A percentile compares a stretch with the other conserved stretches of the same genome.
Conservation (phyloP, 768 basidiomycete genomes). For the Lanmaoa pseudosensibilis region DNA sequence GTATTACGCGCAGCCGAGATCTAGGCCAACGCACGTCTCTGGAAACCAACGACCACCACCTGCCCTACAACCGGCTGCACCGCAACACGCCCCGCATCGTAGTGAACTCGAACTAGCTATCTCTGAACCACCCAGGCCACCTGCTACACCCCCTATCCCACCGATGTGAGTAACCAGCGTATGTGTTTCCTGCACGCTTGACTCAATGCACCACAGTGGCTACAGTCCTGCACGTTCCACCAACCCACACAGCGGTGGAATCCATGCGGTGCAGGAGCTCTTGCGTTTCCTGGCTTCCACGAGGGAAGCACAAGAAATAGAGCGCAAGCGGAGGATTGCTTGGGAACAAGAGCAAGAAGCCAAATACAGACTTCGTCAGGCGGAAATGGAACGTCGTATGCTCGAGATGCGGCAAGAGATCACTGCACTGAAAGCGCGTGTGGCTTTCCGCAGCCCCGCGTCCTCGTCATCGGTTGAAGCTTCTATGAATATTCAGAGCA, state of each 20-base stretch:
- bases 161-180: slow-evolving; percentile 36
- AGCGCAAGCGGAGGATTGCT: slow-evolving; percentile 53
- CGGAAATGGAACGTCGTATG: slow-evolving; percentile 59
- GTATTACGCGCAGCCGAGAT: slow-evolving; percentile 47
- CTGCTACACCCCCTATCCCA: slow-evolving; percentile 30
- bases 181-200: neutral
- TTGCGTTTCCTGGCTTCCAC: slow-evolving; percentile 57
- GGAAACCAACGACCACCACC: slow-evolving; percentile 26
- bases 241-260: slow-evolving; percentile 36
- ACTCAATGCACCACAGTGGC: slow-evolving; percentile 5
- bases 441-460: slow-evolving; percentile 27
- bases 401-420: slow-evolving; percentile 56
- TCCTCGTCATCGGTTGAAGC: slow-evolving; percentile 5
- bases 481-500: neutral
- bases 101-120: slow-evolving; percentile 68
- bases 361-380: slow-evolving; percentile 51
- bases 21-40: slow-evolving; percentile 24
- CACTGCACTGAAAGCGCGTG: slow-evolving; percentile 42
- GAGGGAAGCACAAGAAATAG: slow-evolving; percentile 59
- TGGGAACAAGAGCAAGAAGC: slow-evolving; percentile 77
- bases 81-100: slow-evolving; percentile 52
- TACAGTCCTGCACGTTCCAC: slow-evolving; percentile 19
- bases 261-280: slow-evolving; percentile 58
- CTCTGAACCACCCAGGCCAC: slow-evolving; percentile 38
- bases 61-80: slow-evolving; percentile 32